These are phyloP conservation scores for Citrus sp. DNA, from an alignment of 345 rosid genomes.

Conservation along the genomic window DNA sequence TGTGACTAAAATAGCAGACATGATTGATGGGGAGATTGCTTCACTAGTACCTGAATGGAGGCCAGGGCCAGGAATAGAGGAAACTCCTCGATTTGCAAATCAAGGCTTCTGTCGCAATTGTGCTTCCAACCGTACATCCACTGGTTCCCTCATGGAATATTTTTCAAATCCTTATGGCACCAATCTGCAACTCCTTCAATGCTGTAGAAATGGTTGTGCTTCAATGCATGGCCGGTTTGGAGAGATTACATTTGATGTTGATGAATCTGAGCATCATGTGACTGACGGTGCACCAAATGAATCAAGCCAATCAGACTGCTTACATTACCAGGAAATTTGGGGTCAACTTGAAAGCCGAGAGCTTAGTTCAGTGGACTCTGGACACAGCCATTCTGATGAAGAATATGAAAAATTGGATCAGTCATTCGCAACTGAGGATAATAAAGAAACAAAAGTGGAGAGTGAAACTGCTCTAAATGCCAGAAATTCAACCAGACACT, in stretches of 20 bases:
- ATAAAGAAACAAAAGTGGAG: conserved; percentile 22
- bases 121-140: conserved; percentile 67
- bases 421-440: conserved; percentile 18
- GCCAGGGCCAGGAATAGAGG: conserved; percentile 65
- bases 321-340: conserved; percentile 54
- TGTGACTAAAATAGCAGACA: conserved; percentile 74
- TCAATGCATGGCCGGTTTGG: conserved; percentile 84
- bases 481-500: conserved; percentile 26
- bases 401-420: conserved; percentile 40
- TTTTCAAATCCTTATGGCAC: conserved; percentile 36
- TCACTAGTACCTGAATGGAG: conserved; percentile 79
- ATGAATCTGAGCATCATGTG: conserved; percentile 38
- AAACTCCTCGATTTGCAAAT: conserved; percentile 52
- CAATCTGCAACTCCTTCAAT: conserved; percentile 37
- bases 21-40: conserved; percentile 85
- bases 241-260: conserved; percentile 62
- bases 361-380: conserved; percentile 54
- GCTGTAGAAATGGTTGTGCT: conserved; percentile 60
- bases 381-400: conserved; percentile 56
- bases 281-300: conserved; percentile 26
- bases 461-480: conserved; percentile 19
- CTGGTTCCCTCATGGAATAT: conserved; percentile 53
- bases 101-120: conserved; percentile 59
- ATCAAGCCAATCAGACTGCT: conserved; percentile 24
- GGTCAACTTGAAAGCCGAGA: conserved; percentile 71